Evolutionary conservation across 345 rosid species (phyloP).

Genomic region (Gossypium rotundifolium): DNA sequence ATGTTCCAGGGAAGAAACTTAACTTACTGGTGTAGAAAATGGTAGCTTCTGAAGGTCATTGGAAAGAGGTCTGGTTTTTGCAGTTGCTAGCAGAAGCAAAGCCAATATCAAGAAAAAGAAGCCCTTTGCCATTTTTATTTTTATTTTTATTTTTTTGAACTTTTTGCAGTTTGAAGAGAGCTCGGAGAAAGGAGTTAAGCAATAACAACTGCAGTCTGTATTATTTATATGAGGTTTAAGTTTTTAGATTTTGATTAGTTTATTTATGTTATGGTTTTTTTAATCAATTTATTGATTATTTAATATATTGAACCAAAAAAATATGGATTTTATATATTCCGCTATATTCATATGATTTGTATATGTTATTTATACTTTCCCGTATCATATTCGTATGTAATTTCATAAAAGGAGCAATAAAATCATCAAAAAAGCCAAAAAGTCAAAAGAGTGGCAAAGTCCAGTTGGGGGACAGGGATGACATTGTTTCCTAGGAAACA

Average conservation of each 20-base stretch:
- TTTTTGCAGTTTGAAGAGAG: conserved; percentile 12
- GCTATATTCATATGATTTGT: no score
- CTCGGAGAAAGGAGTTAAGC: conserved; percentile 1
- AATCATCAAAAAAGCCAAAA: conserved; percentile 6
- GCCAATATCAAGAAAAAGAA: conserved; percentile 25
- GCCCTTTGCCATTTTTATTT: conserved; percentile 11
- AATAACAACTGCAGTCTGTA: not conserved
- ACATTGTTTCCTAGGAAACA: conserved; percentile 20
- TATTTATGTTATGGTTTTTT: no score
- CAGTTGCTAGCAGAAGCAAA: conserved; percentile 24
- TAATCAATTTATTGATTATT: not conserved
- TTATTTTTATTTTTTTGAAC: not conserved
- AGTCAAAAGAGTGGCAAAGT: conserved; percentile 21
- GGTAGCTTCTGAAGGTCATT: conserved; percentile 5
- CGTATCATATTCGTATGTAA: not conserved
- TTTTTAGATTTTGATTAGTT: not conserved
- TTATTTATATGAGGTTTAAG: not conserved
- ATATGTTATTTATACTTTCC: not conserved
- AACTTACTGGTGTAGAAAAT: conserved; percentile 7
- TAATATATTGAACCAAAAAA: no score
- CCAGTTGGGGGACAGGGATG: not conserved
- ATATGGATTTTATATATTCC: not conserved
- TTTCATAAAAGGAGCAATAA: conserved; percentile 5
- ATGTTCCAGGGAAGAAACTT: not conserved
- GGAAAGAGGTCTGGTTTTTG: conserved; percentile 17